phyloP scores from a whole-genome alignment of 2,329 filamentous ascomycete species.

The Claviceps humidiphila region DNA sequence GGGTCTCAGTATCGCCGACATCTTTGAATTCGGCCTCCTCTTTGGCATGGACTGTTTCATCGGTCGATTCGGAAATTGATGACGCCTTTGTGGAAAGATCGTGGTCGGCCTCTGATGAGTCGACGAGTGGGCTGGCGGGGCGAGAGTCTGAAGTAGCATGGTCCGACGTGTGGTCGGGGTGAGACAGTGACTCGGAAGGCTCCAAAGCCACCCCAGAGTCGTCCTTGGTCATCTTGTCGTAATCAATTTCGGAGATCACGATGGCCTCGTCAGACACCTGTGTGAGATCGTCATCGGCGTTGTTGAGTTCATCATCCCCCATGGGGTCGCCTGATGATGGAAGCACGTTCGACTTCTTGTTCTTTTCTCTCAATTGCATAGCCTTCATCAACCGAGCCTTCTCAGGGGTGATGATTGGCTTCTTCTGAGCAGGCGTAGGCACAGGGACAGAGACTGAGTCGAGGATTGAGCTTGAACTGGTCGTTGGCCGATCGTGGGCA shows the following conservation, averaged over 20 bases:
- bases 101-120: conserved; percentile 40
- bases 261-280: conserved; percentile 12
- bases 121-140: conserved; percentile 40
- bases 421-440: conserved; percentile 27
- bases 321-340: background rate
- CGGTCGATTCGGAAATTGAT: conserved; percentile 49
- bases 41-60: conserved; percentile 39
- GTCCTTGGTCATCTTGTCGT: conserved; percentile 26
- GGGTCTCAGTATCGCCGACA: background rate
- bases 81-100: conserved; percentile 53
- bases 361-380: conserved; percentile 76
- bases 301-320: conserved; percentile 6
- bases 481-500: conserved; percentile 21
- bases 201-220: conserved; percentile 45
- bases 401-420: conserved; percentile 61
- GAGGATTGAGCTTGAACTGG: conserved; percentile 31
- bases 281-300: conserved; percentile 7
- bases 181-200: conserved; percentile 21
- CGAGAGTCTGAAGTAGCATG: conserved; percentile 42
- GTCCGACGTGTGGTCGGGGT: conserved; percentile 33
- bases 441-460: conserved; percentile 24
- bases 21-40: conserved; percentile 10
- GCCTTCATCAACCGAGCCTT: conserved; percentile 91
- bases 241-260: conserved; percentile 11
- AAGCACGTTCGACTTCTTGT: conserved; percentile 30